Evolutionary conservation across 2,329 filamentous ascomycete genomes (phyloP).

Genomic region (Pseudogymnoascus sp.): DNA sequence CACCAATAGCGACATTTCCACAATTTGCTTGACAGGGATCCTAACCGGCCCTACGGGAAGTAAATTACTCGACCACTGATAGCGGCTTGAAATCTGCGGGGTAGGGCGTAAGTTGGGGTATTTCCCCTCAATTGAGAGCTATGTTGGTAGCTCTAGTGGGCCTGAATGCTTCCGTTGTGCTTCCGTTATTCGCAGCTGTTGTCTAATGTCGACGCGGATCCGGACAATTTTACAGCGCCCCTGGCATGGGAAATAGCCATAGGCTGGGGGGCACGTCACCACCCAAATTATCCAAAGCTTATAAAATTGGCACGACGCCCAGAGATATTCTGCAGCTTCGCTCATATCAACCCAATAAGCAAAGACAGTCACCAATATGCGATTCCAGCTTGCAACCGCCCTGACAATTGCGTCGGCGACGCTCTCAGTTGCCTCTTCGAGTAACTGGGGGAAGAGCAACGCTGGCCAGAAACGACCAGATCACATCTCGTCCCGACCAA

Average conservation of each 20-base stretch:
- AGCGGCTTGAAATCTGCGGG: not conserved
- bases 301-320: not conserved
- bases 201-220: not conserved
- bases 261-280: not conserved
- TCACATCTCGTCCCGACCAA: slow-evolving; percentile 20
- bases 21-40: not conserved
- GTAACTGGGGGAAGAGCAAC: slow-evolving; percentile 14
- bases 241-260: not conserved
- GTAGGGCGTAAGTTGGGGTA: not conserved
- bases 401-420: slow-evolving; percentile 19
- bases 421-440: slow-evolving; percentile 17
- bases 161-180: not conserved
- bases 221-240: not conserved
- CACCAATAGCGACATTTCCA: not conserved
- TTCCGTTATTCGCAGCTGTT: not conserved
- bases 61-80: not conserved
- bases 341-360: not conserved
- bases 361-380: slow-evolving; percentile 18
- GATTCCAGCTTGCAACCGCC: slow-evolving; percentile 18
- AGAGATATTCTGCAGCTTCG: not conserved
- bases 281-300: not conserved
- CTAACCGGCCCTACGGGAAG: not conserved
- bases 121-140: not conserved
- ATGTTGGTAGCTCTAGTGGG: not conserved
- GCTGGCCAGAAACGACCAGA: slow-evolving; percentile 12